Base-by-base conservation (phyloP, 164 flowering plant species). In the Magnolia officinalis region DNA sequence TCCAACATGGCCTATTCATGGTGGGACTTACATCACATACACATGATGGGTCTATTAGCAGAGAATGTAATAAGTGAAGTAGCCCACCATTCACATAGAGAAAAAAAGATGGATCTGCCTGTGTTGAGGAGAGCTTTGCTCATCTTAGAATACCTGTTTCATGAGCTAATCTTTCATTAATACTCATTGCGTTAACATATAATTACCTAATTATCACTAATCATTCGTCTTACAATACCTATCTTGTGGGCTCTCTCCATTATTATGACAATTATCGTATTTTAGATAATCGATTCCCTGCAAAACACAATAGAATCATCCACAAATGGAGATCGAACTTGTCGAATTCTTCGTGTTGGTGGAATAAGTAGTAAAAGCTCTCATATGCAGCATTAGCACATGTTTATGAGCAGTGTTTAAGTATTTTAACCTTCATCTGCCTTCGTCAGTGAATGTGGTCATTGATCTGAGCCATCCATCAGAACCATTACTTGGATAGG, bases 11-110 rank as follows among this genome's bases (percentile, higher is more conserved):
- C 45, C 45, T 37, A 37, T 37, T 37, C 45, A 37, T 37, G 45
- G 45, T 5, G 45, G 45, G 45, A 37, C 45, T 0, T 37, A 37
- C 45, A 37, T 37, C 45, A 37, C 45, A 37, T 5, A 37, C 45
- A 37, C 45, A 37, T 8, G 7, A 10, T 16, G 61, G 8, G 61
- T 10, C 61, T 55, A 16, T 55, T 52, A 52, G 61, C 8, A 10
- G 13, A 10, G 8, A 55, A 16, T 55, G 13, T 13, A 26, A 31
- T 9, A 13, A 67, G 9, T 37, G 18, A 23, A 51, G 50, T 52
- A 23, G 77, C 88, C 77, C 24, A 92, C 96, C 96, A 90, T 89
- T 92, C 96, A 77, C 96, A 92, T 23, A 92, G 69, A 49, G 96
- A 89, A 75, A 80, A 92, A 67, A 87, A 87, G 73, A 92, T 92